Base-by-base conservation (phyloP, 2,329 filamentous ascomycete genomes). In the Fusarium albidum region DNA sequence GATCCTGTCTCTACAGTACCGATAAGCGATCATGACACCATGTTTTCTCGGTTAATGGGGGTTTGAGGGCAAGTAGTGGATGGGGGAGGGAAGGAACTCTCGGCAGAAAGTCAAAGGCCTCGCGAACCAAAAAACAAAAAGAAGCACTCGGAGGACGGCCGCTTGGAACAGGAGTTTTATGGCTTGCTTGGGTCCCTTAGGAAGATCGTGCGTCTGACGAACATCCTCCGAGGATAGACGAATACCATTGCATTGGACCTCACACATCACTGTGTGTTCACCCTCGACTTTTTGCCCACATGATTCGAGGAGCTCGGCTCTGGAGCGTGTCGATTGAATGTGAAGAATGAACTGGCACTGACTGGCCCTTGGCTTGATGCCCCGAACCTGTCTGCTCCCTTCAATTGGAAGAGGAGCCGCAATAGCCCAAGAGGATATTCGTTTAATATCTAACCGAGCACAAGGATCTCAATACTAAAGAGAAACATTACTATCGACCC, bases 151-250 rank as follows among this genome's bases (percentile, higher is more conserved):
- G 69, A 73, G 68, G 73, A 71, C 72, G 73, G 73, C 72, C 72
- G 71, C 74, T 76, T 73, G 73, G 73, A 75, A 76, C 68, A 67
- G 75, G 75, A 76, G 75, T 77, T 75, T 72, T 71, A 73, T 72
- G 73, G 73, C 71, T 73, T 75, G 73, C 73, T 76, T 74, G 73
- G 69, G 72, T 75, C 75, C 55, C 43, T 71, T 67, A 70, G 72
- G 72, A 75, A 70, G 69, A 73, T 72, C 65, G 72, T 72, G 68
- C 71, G 68, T 75, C 69, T 75, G 70, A 74, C 72, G 71, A 75
- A 71, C 68, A 70, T 75, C 68, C 71, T 72, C 67, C 68, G 69
- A 70, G 69, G 69, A 74, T 77, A 77, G 73, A 75, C 71, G 68
- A 77, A 75, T 75, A 73, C 70, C 68, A 75, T 70, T 73, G 65